Evolutionary conservation across 805 yeast genomes (phyloP).

Genomic region (Cyberlindnera americana): DNA sequence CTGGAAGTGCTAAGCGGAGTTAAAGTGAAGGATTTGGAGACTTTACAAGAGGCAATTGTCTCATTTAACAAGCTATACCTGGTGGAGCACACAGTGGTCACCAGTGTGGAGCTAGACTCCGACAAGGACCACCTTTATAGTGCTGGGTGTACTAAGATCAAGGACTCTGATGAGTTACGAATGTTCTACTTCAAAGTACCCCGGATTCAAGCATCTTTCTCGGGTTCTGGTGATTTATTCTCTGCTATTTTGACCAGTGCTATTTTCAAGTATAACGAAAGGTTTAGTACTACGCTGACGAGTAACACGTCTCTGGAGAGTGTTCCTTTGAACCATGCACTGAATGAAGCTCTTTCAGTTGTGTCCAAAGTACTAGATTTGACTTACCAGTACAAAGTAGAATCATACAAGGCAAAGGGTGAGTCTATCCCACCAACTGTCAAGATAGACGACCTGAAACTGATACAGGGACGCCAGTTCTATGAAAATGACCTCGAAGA

Average conservation of each 20-base stretch:
- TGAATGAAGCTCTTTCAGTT: conserved; percentile 37
- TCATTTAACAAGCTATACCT: conserved; percentile 41
- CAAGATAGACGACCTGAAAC: conserved; percentile 39
- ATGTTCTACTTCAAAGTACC: conserved; percentile 38
- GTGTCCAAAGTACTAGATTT: conserved; percentile 40
- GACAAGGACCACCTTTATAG: conserved; percentile 38
- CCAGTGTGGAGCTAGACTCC: conserved; percentile 44
- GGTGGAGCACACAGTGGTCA: conserved; percentile 53
- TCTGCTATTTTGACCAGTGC: conserved; percentile 56
- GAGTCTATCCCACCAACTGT: conserved; percentile 18
- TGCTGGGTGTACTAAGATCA: conserved; percentile 24
- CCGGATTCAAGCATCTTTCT: conserved; percentile 55
- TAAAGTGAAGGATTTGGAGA: conserved; percentile 35
- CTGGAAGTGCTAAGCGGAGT: conserved; percentile 55
- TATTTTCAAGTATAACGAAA: conserved; percentile 32
- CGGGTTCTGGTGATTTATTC: conserved; percentile 75
- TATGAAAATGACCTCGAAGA: conserved; percentile 18
- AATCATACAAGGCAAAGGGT: conserved; percentile 13
- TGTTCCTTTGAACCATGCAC: conserved; percentile 30
- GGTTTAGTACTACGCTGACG: conserved; percentile 7
- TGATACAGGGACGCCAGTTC: conserved; percentile 40
- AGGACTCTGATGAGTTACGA: not conserved
- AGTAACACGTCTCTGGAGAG: conserved; percentile 4
- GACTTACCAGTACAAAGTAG: conserved; percentile 32
- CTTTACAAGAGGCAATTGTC: conserved; percentile 37